These are phyloP conservation scores for Leccinum sublutescens DNA, from an alignment of 768 basidiomycete species.

Conservation along the genomic window DNA sequence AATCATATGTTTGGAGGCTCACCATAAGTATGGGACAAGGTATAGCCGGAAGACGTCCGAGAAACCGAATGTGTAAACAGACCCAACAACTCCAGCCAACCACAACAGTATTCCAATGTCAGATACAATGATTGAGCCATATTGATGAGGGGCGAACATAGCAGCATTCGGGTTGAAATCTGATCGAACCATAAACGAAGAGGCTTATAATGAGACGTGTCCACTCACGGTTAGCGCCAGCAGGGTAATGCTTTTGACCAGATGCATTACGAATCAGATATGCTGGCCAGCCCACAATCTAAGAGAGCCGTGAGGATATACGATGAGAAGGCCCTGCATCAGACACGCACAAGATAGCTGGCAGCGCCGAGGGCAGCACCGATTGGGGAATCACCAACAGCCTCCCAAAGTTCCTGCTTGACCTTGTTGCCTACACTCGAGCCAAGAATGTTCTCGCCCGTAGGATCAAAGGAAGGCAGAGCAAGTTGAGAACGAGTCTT, in stretches of 20 bases:
- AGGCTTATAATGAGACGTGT: neutral
- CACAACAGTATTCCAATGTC: slow-evolving; percentile 80
- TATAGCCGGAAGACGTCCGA: slow-evolving; percentile 75
- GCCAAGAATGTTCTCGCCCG: slow-evolving; percentile 64
- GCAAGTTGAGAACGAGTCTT: slow-evolving; percentile 75
- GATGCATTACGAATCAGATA: slow-evolving; percentile 84
- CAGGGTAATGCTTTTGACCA: slow-evolving; percentile 80
- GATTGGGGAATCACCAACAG: slow-evolving; percentile 89
- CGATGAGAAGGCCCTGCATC: neutral
- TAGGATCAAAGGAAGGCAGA: slow-evolving; percentile 62
- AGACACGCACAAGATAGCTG: slow-evolving; percentile 55
- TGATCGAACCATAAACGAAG: slow-evolving; percentile 18
- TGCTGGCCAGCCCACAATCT: slow-evolving; percentile 83
- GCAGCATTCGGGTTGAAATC: slow-evolving; percentile 76
- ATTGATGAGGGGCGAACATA: slow-evolving; percentile 86
- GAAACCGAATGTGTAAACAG: slow-evolving; percentile 64
- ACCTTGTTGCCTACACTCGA: slow-evolving; percentile 64
- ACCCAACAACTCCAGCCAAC: slow-evolving; percentile 55
- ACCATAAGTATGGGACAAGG: slow-evolving; percentile 86
- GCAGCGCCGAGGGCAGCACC: slow-evolving; percentile 53
- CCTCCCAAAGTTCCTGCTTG: slow-evolving; percentile 75
- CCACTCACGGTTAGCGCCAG: slow-evolving; percentile 71
- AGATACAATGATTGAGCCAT: slow-evolving; percentile 72
- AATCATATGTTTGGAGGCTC: slow-evolving; percentile 2
- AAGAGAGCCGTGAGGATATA: slow-evolving; percentile 1